Evolutionary conservation across 441 rosid genomes (phyloP), one percentile per base, ranked within the genome.

Genomic region (Adansonia gregorii): DNA sequence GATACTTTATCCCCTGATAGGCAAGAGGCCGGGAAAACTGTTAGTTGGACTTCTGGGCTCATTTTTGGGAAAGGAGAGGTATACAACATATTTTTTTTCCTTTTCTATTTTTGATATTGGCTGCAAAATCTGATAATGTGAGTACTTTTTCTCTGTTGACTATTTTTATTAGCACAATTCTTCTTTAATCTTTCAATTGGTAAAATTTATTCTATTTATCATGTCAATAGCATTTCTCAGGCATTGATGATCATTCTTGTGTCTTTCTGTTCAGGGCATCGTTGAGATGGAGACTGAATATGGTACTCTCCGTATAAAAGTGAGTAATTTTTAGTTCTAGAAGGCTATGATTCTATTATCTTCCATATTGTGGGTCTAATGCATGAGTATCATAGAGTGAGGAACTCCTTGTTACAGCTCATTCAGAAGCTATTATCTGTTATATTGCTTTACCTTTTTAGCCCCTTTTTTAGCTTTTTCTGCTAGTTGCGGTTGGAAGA

Each of bases 41-140:
- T 88, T 45, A 81, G 86, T 81, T 95, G 98, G 99, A 93, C 98
- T 77, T 95, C 98, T 58, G 99, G 98, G 58, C 86, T 95, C 81
- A 81, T 93, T 67, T 95, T 89, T 39, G 97, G 97, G 67, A 93
- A 87, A 88, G 99, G 97, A 82, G 89, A 95, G 99, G 99, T 92
- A 89, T 20, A 70, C 24, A 17, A 55, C 31, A 2, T 43, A 22
- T 15, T 46, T 5, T 6, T 2, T 76, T 49, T 68, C 67, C 61
- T 11, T 45, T 8, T 31, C 43, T 59, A 41, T 58, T 54, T 59
- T 12, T 79, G 77, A 11, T 8, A 27, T 31, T 10, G 51, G 22
- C 5, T 12, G 39, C 10, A 1, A 2, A 55, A 55, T 39, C 54
- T 73, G n/a, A 49, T 56, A n/a, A 43, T 8, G 27, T n/a, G 1